Evolutionary conservation across 1,284 basidiomycete species (phyloP).

Genomic region (Ustilago xerochloae): DNA sequence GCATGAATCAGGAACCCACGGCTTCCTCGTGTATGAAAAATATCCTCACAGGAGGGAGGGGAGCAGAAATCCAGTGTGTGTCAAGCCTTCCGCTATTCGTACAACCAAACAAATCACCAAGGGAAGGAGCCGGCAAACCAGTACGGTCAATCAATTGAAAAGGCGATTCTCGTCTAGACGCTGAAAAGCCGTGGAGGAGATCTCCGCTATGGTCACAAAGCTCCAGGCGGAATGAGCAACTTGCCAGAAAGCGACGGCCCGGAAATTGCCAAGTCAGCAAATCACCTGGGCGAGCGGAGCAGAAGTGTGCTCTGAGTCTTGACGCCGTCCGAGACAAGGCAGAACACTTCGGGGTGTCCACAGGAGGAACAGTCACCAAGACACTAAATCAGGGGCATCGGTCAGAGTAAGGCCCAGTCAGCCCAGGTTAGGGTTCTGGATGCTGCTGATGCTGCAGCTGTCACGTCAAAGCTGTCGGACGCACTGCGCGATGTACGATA

Average conservation of each 20-base stretch:
- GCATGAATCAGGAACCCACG: neutral
- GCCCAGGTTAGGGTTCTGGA: slow-evolving; percentile 1
- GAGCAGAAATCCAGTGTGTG: too few species aligned
- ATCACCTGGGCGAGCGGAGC: neutral
- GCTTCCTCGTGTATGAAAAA: too few species aligned
- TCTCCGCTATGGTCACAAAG: neutral
- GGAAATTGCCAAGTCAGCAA: neutral
- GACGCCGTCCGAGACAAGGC: neutral
- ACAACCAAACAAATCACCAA: slow-evolving; percentile 5
- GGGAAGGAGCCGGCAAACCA: neutral
- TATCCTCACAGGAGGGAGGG: too few species aligned
- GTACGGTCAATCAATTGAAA: neutral
- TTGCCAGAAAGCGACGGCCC: too few species aligned
- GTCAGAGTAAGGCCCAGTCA: neutral
- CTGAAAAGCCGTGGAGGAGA: neutral
- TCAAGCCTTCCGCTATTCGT: too few species aligned
- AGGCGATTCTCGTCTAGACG: neutral
- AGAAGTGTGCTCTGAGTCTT: neutral
- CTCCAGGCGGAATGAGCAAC: neutral
- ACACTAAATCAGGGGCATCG: slow-evolving; percentile 23
- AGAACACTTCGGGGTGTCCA: neutral
- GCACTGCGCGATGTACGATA: too few species aligned
- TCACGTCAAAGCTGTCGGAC: too few species aligned
- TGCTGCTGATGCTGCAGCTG: too few species aligned
- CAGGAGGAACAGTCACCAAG: neutral